These are phyloP conservation scores for Puccinia polysora DNA, from an alignment of 1,284 basidiomycete species.

Conservation along the genomic window DNA sequence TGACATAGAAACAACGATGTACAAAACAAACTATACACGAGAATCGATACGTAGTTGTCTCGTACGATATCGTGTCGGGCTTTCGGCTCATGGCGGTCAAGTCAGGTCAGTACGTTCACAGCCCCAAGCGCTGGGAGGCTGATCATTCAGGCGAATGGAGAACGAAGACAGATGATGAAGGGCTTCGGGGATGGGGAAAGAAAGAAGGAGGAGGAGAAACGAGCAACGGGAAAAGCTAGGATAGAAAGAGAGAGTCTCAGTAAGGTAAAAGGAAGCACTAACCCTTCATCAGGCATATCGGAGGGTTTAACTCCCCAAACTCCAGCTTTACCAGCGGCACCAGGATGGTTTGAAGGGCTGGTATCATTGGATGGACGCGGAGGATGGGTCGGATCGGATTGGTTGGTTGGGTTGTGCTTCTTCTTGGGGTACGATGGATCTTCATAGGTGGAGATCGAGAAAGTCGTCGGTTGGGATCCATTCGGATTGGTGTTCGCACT, in stretches of 20 bases:
- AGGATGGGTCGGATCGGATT: slow-evolving; percentile 19
- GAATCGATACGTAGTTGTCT: neutral
- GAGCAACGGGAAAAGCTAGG: neutral
- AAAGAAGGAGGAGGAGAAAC: neutral
- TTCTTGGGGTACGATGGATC: slow-evolving; percentile 31
- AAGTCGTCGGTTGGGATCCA: slow-evolving; percentile 24
- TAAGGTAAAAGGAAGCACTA: slow-evolving; percentile 5
- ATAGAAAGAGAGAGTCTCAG: neutral
- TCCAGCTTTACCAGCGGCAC: slow-evolving; percentile 6
- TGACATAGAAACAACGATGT: no score
- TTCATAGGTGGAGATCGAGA: slow-evolving; percentile 42
- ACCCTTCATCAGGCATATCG: slow-evolving; percentile 44
- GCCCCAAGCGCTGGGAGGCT: neutral
- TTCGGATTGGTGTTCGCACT: neutral
- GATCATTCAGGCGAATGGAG: neutral
- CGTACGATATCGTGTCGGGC: no score
- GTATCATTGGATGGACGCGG: slow-evolving; percentile 5
- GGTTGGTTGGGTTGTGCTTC: neutral
- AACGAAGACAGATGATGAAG: neutral
- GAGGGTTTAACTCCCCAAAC: slow-evolving; percentile 42
- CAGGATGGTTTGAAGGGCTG: slow-evolving; percentile 6
- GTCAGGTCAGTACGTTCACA: neutral
- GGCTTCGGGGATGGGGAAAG: neutral
- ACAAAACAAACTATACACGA: no score
- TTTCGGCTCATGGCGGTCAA: neutral